Percentiles rank a stretch among this genome's conserved stretches.
These are phyloP conservation scores for Bacidia gigantensis DNA, from an alignment of 495 filamentous ascomycete genomes.

Conservation along the genomic window DNA sequence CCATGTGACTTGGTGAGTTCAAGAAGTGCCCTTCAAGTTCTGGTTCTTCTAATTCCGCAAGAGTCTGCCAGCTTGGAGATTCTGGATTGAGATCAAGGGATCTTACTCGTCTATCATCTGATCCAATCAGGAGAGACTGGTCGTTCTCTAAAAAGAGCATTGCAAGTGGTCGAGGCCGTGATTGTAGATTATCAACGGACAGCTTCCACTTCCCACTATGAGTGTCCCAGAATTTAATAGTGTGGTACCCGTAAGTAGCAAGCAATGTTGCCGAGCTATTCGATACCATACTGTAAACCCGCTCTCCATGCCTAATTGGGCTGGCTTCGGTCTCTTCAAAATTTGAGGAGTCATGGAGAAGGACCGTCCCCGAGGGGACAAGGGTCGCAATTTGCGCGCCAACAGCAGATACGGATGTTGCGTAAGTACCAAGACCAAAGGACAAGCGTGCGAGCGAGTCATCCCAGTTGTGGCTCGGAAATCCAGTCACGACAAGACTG, in stretches of 20 bases:
- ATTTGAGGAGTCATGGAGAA: constrained; percentile 13
- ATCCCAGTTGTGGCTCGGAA: constrained; percentile 16
- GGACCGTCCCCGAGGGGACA: constrained; percentile 10
- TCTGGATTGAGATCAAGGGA: constrained; percentile 9
- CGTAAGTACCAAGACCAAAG: constrained; percentile 8
- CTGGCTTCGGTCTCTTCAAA: constrained; percentile 13
- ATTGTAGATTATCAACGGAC: constrained; percentile 11
- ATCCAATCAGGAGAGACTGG: constrained; percentile 13
- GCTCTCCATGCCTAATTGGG: constrained; percentile 16
- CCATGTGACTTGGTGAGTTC: constrained; percentile 15
- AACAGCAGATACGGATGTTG: constrained; percentile 8
- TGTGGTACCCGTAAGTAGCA: constrained; percentile 16
- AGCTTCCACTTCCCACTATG: constrained; percentile 11
- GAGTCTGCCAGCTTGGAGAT: constrained; percentile 14
- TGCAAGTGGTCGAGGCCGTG: constrained; percentile 13
- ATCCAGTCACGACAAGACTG: constrained; percentile 10
- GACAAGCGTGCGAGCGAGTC: constrained; percentile 18
- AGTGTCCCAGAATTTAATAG: constrained; percentile 16
- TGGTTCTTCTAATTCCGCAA: constrained; percentile 17
- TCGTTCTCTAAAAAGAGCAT: constrained; percentile 14
- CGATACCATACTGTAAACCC: constrained; percentile 10
- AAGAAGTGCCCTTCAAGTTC: constrained; percentile 18
- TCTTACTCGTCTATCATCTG: constrained; percentile 14
- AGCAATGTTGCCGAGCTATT: constrained; percentile 10
- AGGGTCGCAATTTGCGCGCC: constrained; percentile 12